Percentiles rank a stretch among this genome's conserved stretches.
Conservation (phyloP, 2,329 filamentous ascomycete genomes). For the Colletotrichum gloeosporioides region DNA sequence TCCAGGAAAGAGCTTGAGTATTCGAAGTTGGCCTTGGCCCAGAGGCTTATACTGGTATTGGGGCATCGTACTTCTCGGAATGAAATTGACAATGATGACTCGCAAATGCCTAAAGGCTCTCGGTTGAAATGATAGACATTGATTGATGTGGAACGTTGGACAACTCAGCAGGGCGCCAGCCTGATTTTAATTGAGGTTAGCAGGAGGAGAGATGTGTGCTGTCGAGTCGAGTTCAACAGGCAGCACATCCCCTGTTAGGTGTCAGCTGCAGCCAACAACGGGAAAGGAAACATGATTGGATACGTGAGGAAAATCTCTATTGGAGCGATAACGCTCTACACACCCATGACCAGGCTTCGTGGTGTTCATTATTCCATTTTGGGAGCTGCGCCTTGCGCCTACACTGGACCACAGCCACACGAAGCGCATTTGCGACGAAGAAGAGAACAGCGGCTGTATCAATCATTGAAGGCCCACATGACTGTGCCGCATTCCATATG, state of each 20-base stretch:
- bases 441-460: background rate
- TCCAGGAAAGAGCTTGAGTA: background rate
- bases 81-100: background rate
- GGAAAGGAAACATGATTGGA: background rate
- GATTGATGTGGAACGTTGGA: too few relatives aligned
- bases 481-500: too few relatives aligned
- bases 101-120: too few relatives aligned
- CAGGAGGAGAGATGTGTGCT: background rate
- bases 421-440: background rate
- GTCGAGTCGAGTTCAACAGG: too few relatives aligned
- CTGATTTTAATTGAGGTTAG: background rate
- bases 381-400: background rate
- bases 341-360: background rate
- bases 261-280: background rate
- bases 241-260: fast-evolving
- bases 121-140: too few relatives aligned
- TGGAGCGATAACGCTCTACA: too few relatives aligned
- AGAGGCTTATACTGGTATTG: background rate
- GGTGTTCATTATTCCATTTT: background rate
- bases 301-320: background rate
- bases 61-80: background rate
- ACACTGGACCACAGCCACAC: background rate
- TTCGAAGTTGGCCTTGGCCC: background rate
- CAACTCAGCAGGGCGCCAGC: background rate
- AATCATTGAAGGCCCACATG: too few relatives aligned